Evolutionary conservation across 441 rosid species (phyloP).

Genomic region (Viola pubescens): DNA sequence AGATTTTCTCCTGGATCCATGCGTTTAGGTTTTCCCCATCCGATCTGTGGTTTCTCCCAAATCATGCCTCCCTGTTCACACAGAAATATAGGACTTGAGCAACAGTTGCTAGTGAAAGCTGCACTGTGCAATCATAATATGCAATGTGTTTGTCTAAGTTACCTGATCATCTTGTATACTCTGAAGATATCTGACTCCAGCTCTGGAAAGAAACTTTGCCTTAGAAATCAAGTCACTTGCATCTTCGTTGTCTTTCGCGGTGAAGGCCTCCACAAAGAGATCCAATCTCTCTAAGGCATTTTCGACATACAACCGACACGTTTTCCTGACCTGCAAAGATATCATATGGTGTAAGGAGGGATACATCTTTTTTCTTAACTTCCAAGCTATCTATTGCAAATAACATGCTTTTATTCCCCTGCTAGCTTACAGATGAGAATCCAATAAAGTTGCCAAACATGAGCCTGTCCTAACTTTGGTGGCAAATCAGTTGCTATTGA

Average conservation of each 20-base stretch:
- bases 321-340: conserved; percentile 34
- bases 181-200: conserved; percentile 37
- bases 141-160: conserved; percentile 7
- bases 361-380: too few species aligned
- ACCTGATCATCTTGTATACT: conserved; percentile 40
- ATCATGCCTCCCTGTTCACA: conserved; percentile 39
- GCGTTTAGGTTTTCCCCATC: conserved; percentile 28
- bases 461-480: too few species aligned
- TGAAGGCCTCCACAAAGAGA: conserved; percentile 41
- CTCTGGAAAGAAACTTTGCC: conserved; percentile 29
- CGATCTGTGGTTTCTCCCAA: conserved; percentile 64
- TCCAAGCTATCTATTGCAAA: too few species aligned
- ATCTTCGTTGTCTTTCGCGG: conserved; percentile 38
- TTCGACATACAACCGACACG: conserved; percentile 42
- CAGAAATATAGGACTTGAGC: not conserved
- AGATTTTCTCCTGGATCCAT: conserved; percentile 29
- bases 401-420: too few species aligned
- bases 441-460: too few species aligned
- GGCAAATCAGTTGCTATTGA: too few species aligned
- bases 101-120: not conserved
- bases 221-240: conserved; percentile 35
- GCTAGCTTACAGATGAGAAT: too few species aligned
- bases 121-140: not conserved
- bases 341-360: not conserved
- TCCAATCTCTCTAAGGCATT: conserved; percentile 53